phyloP scores from a whole-genome alignment of 2,329 filamentous ascomycete genomes.

The Talaromyces sp. region DNA sequence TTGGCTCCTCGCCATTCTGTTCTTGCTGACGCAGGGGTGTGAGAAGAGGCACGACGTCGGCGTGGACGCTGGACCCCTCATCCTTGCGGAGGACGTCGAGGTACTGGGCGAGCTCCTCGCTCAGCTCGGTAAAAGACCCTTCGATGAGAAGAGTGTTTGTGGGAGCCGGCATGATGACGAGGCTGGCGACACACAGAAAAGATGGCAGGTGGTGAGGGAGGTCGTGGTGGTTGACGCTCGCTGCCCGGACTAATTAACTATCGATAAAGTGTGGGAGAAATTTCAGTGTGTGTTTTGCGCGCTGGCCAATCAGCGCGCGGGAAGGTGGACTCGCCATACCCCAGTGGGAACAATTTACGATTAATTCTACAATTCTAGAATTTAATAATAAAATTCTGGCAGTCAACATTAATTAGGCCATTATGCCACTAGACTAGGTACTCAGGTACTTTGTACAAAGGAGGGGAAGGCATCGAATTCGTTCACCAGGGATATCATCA shows the following conservation, averaged over 20 bases:
- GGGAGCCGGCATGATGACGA: slow-evolving; percentile 51
- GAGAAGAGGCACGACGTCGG: slow-evolving; percentile 67
- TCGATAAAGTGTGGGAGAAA: slow-evolving; percentile 33
- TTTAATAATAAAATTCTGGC: neutral
- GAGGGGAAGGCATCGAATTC: slow-evolving; percentile 13
- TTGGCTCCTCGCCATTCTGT: slow-evolving; percentile 51
- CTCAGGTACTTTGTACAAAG: neutral
- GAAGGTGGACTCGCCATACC: neutral
- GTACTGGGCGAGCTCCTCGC: slow-evolving; percentile 91
- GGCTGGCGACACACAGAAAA: neutral
- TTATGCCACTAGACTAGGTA: neutral
- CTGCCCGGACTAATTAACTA: slow-evolving; percentile 12
- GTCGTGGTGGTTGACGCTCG: slow-evolving; percentile 14
- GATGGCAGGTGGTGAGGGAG: slow-evolving; percentile 12
- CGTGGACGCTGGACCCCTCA: slow-evolving; percentile 48
- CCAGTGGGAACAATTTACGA: neutral
- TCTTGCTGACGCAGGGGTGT: slow-evolving; percentile 51
- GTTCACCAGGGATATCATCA: slow-evolving; percentile 13
- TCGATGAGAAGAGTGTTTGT: slow-evolving; percentile 70
- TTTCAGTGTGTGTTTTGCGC: slow-evolving; percentile 39
- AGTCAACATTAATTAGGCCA: neutral
- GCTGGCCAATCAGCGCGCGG: slow-evolving; percentile 27
- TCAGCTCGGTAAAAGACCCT: slow-evolving; percentile 87
- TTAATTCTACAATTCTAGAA: neutral
- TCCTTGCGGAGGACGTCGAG: slow-evolving; percentile 76